Percentiles rank a stretch among this genome's conserved stretches.
Evolutionary conservation across 2,329 filamentous ascomycete genomes (phyloP).

Genomic region (Venturia carpophila): DNA sequence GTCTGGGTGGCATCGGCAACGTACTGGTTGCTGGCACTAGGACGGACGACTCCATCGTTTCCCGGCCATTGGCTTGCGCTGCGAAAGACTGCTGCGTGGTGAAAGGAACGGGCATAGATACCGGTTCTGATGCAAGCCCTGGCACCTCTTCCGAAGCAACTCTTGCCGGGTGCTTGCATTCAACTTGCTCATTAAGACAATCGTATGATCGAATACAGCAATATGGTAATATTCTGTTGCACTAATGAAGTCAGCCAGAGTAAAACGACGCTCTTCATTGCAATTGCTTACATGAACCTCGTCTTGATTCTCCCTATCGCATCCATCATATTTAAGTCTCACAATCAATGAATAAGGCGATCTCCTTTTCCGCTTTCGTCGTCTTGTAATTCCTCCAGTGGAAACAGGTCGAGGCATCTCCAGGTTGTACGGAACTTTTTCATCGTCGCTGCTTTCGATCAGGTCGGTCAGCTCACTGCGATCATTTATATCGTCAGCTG

Average conservation of each 20-base stretch:
- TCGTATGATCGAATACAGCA: conserved; percentile 4
- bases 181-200: neutral
- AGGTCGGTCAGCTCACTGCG: neutral
- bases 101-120: neutral
- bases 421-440: neutral
- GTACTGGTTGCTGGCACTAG: neutral
- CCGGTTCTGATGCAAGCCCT: neutral
- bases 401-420: neutral
- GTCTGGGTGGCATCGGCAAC: neutral
- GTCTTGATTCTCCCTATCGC: neutral
- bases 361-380: neutral
- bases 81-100: neutral
- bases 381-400: too few species aligned
- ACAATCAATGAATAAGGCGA: conserved; percentile 1
- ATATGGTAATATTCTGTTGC: neutral
- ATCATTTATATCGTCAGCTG: neutral
- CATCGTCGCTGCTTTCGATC: neutral
- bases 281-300: neutral
- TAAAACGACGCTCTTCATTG: too few species aligned
- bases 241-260: neutral
- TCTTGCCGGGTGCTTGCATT: neutral
- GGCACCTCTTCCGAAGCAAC: neutral
- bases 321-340: neutral
- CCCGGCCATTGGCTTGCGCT: neutral
- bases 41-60: neutral